Percentiles rank a stretch among this genome's conserved stretches.
These are phyloP conservation scores for Coniosporium tulheliwenetii DNA, from an alignment of 2,329 filamentous ascomycete genomes.

Conservation along the genomic window DNA sequence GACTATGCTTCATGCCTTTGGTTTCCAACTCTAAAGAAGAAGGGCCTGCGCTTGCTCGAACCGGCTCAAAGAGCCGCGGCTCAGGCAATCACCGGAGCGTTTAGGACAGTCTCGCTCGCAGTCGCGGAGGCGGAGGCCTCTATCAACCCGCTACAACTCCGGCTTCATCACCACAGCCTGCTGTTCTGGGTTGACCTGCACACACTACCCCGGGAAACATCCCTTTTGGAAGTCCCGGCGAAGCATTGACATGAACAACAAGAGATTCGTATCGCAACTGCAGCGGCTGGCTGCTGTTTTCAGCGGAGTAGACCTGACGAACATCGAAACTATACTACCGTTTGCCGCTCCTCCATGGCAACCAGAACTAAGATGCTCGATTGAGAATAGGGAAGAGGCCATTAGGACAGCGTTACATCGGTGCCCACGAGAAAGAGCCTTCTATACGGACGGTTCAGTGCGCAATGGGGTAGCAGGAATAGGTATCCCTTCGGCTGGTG, in stretches of 20 bases:
- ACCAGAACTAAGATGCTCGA: background rate
- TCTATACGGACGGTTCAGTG: background rate
- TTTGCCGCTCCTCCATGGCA: background rate
- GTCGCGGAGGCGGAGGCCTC: slow-evolving; percentile 1
- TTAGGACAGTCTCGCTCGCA: slow-evolving; percentile 1
- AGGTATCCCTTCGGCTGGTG: background rate
- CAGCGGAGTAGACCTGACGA: background rate
- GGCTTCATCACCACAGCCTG: background rate
- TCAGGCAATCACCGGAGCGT: slow-evolving; percentile 1
- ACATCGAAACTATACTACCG: background rate
- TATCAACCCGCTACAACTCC: background rate
- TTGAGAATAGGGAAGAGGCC: background rate
- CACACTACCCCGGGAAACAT: background rate
- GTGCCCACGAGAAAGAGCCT: background rate
- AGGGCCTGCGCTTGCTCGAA: background rate
- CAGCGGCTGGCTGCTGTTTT: background rate
- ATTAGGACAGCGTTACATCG: background rate
- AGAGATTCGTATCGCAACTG: slow-evolving; percentile 1
- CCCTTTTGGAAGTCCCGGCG: slow-evolving; percentile 1
- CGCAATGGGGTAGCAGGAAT: background rate
- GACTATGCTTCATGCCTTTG: slow-evolving; percentile 13
- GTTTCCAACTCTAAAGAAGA: slow-evolving; percentile 1
- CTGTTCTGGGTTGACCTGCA: slow-evolving; percentile 1
- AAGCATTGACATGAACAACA: background rate
- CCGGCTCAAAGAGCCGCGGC: background rate